Evolutionary conservation across 2,329 filamentous ascomycete genomes (phyloP).

Genomic region (Lachnellula subtilissima): DNA sequence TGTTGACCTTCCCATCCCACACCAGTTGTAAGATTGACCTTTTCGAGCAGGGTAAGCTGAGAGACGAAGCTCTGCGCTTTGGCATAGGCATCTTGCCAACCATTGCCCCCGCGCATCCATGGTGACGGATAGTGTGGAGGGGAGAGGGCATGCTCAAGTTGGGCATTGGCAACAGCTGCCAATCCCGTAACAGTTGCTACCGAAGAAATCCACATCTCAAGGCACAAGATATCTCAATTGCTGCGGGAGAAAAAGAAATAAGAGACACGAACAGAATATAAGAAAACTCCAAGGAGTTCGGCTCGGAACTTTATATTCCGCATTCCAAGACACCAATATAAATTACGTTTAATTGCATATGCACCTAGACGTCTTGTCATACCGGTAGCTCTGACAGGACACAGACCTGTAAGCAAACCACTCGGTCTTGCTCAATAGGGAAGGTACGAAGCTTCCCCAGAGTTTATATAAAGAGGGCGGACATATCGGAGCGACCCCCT

Average conservation of each 20-base stretch:
- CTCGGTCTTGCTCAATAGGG: neutral
- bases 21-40: slow-evolving; percentile 92
- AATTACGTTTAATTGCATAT: neutral
- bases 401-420: neutral
- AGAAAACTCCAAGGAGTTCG: neutral
- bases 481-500: too few species aligned
- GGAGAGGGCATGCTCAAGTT: slow-evolving; percentile 22
- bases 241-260: neutral
- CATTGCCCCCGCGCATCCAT: slow-evolving; percentile 30
- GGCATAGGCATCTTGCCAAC: slow-evolving; percentile 65
- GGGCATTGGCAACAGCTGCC: slow-evolving; percentile 17
- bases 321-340: neutral
- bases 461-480: neutral
- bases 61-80: slow-evolving; percentile 66
- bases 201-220: slow-evolving; percentile 17
- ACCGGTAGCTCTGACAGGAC: neutral
- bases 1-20: slow-evolving; percentile 38
- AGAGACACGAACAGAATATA: neutral
- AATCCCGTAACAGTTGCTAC: slow-evolving; percentile 16
- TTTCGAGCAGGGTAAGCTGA: slow-evolving; percentile 74
- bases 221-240: neutral
- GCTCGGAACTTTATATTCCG: slow-evolving; percentile 1
- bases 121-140: slow-evolving; percentile 32
- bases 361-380: neutral
- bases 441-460: slow-evolving; percentile 1